phyloP scores from a whole-genome alignment of 2,329 filamentous ascomycete genomes.

The Xylaria arbuscula region DNA sequence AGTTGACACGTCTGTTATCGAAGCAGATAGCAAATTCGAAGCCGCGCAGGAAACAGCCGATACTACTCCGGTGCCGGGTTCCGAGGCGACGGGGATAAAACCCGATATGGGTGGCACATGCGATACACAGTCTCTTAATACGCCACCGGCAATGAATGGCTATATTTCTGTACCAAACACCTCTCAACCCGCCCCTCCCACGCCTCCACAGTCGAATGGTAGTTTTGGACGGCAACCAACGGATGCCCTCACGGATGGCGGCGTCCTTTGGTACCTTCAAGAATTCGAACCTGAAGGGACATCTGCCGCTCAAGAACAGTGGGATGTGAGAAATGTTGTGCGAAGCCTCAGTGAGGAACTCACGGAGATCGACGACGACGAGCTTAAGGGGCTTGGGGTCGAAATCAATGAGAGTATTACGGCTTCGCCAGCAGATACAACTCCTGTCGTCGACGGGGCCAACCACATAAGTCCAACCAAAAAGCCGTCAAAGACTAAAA shows the following conservation, averaged over 20 bases:
- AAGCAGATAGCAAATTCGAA: slow-evolving; percentile 46
- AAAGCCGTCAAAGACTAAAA: slow-evolving; percentile 45
- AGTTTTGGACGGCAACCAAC: slow-evolving; percentile 61
- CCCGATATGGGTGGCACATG: slow-evolving; percentile 46
- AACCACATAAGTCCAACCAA: slow-evolving; percentile 43
- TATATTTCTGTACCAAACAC: slow-evolving; percentile 53
- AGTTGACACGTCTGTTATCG: slow-evolving; percentile 58
- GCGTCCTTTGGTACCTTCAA: slow-evolving; percentile 88
- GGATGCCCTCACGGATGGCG: slow-evolving; percentile 74
- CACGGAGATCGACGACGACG: slow-evolving; percentile 92
- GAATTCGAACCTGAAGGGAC: slow-evolving; percentile 83
- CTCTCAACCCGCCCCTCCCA: slow-evolving; percentile 64
- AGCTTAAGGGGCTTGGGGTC: slow-evolving; percentile 75
- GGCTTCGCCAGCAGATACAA: slow-evolving; percentile 50
- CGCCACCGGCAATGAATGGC: slow-evolving; percentile 61
- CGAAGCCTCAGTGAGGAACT: slow-evolving; percentile 83
- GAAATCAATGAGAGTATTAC: slow-evolving; percentile 64
- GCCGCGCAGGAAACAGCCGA: slow-evolving; percentile 43
- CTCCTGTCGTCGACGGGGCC: slow-evolving; percentile 40
- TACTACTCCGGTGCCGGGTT: slow-evolving; percentile 15
- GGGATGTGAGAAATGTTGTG: slow-evolving; percentile 75
- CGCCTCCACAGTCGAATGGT: slow-evolving; percentile 73
- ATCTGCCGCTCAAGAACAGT: slow-evolving; percentile 79
- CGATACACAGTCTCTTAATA: slow-evolving; percentile 52
- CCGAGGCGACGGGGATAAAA: slow-evolving; percentile 43